Percentiles rank a stretch among this genome's conserved stretches.
Conservation (phyloP, 768 basidiomycete species). For the Leccinum imitatum region DNA sequence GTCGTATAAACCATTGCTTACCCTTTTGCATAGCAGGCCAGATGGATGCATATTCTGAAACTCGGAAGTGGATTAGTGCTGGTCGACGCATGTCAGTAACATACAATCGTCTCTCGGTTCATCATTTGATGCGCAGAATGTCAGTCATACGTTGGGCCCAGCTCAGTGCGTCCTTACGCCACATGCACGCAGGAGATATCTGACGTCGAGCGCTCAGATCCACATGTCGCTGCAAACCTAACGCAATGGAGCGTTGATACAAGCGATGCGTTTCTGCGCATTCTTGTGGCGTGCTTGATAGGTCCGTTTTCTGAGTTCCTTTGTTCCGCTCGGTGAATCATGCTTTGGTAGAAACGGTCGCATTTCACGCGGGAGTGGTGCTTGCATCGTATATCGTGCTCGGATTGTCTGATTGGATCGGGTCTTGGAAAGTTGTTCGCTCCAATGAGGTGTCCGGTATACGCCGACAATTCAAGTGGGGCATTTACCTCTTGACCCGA, state of each 20-base stretch:
- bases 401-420: constrained; percentile 38
- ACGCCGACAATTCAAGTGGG: constrained; percentile 61
- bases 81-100: constrained; percentile 69
- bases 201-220: constrained; percentile 34
- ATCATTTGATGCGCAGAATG: background rate
- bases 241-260: constrained; percentile 56
- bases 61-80: constrained; percentile 59
- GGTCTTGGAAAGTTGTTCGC: constrained; percentile 23
- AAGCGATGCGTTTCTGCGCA: constrained; percentile 49
- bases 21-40: constrained; percentile 46
- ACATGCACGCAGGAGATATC: background rate
- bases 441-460: constrained; percentile 44
- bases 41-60: constrained; percentile 58
- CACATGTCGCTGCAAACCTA: constrained; percentile 35
- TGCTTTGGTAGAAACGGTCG: constrained; percentile 58
- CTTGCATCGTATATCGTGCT: constrained; percentile 56
- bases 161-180: constrained; percentile 44
- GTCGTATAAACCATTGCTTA: constrained; percentile 4
- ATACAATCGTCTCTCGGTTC: background rate
- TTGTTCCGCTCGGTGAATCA: background rate
- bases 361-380: constrained; percentile 71
- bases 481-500: no score
- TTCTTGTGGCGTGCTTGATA: constrained; percentile 63
- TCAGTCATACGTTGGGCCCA: constrained; percentile 80
- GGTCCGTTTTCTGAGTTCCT: constrained; percentile 39